phyloP scores from a whole-genome alignment of 2,329 filamentous ascomycete genomes.

The Aspergillus alliaceus region DNA sequence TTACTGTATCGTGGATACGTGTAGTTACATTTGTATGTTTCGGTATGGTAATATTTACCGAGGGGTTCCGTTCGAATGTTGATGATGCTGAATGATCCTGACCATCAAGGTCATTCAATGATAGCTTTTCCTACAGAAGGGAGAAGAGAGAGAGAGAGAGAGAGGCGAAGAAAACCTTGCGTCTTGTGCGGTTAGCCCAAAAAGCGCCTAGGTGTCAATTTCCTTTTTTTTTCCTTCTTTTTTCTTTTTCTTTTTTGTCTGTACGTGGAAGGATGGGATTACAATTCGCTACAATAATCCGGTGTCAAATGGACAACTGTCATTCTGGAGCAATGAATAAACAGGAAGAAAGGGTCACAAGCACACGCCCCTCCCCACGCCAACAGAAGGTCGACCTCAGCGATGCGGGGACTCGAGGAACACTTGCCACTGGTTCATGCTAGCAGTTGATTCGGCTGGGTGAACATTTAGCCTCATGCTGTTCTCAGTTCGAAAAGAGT shows the following conservation, averaged over 20 bases:
- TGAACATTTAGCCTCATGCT: neutral
- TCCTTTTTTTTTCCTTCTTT: neutral
- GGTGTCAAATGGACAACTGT: slow-evolving; percentile 1
- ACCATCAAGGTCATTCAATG: neutral
- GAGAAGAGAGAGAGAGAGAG: neutral
- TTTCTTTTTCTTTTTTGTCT: neutral
- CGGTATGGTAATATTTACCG: no score
- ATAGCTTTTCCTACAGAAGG: no score
- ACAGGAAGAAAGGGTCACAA: neutral
- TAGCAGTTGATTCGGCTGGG: neutral
- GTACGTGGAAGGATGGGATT: neutral
- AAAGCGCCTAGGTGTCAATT: neutral
- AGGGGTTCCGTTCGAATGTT: neutral
- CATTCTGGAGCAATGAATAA: neutral
- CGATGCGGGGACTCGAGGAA: neutral
- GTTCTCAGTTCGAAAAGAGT: neutral
- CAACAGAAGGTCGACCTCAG: no score
- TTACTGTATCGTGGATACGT: neutral
- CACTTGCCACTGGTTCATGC: neutral
- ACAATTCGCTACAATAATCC: neutral
- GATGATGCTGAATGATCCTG: neutral
- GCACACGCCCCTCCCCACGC: neutral
- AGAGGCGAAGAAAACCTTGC: neutral
- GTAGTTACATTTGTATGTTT: no score
- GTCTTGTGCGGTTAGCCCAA: neutral